Evolutionary conservation across 306 rosid species (phyloP).

Genomic region (Cicer pinnatifidum): DNA sequence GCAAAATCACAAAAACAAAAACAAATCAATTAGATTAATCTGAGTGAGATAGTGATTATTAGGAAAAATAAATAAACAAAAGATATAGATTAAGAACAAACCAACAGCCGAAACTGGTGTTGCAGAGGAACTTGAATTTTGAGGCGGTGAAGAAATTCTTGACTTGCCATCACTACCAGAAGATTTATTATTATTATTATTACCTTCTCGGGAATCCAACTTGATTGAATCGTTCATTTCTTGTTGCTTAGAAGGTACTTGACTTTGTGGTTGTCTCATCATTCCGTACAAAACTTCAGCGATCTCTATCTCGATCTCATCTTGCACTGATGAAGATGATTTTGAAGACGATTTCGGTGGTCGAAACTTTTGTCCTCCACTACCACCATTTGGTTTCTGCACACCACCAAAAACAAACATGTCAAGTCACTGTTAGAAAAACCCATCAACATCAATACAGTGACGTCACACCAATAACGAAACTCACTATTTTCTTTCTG

Average conservation of each 20-base stretch:
- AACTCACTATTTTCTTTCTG: slow-evolving; percentile 85
- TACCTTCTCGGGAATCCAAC: slow-evolving; percentile 52
- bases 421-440: slow-evolving; percentile 43
- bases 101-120: slow-evolving; percentile 68
- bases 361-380: slow-evolving; percentile 76
- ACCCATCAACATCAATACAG: slow-evolving; percentile 10
- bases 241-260: slow-evolving; percentile 75
- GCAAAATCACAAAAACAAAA: slow-evolving; percentile 2
- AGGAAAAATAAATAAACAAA: neutral
- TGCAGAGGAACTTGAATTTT: slow-evolving; percentile 60
- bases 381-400: slow-evolving; percentile 84
- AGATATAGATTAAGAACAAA: slow-evolving; percentile 46
- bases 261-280: slow-evolving; percentile 80
- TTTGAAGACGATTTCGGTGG: slow-evolving; percentile 71
- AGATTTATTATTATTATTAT: slow-evolving; percentile 49
- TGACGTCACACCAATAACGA: neutral
- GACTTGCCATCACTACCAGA: slow-evolving; percentile 62
- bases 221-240: slow-evolving; percentile 64
- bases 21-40: slow-evolving; percentile 9
- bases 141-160: slow-evolving; percentile 80
- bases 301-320: slow-evolving; percentile 95
- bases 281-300: slow-evolving; percentile 93
- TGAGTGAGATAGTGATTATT: neutral
- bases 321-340: slow-evolving; percentile 68
- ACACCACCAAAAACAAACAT: slow-evolving; percentile 39